Evolutionary conservation across 2,329 filamentous ascomycete genomes (phyloP), one percentile per base, ranked within the genome.

Genomic region (Myriosclerotinia duriaeana): DNA sequence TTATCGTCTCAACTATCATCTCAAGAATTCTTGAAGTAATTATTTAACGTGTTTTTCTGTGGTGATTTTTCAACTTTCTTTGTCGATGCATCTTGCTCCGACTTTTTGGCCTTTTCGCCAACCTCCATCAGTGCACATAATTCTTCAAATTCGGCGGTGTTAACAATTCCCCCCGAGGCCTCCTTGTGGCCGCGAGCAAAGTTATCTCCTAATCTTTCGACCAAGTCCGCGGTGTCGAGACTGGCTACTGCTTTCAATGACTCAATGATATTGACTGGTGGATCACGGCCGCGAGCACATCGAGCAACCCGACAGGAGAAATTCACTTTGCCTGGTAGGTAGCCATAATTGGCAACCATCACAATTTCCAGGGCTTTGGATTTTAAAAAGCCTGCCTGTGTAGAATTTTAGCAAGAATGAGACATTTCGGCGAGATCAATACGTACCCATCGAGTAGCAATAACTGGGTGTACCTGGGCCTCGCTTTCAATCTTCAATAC

Each of bases 131-230:
- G 73, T 5, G 77, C 77, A 79, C 88, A 85, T 17, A 90, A 76
- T 73, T 89, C 87, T 68, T 89, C 87, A 74, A 90, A 90, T 67
- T 88, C 86, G 1, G 79, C 81, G 14, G 77, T 80, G 0, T 81
- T 80, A 0, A 90, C 84, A 55, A 89, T 86, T 0, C 88, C 88
- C 1, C 88, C 88, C 58, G 85, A 88, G 0, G 87, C 88, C 72
- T 89, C 87, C 68, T 87, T 88, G 69, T 90, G 88, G 0, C 88
- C 88, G 63, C 84, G 80, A 0, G 87, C 88, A 72, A 90, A 90
- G 36, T 82, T 86, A 58, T 87, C 83, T 0, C 88, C 87, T 14
- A 89, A 72, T 17, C 86, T 76, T 64, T 83, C 78, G 5, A 76
- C 72, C 65, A 80, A 68, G 65, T 72, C 71, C 5, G 77, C 80